Conservation (phyloP, 139 green algal genomes). For the Ulvella scutata region DNA sequence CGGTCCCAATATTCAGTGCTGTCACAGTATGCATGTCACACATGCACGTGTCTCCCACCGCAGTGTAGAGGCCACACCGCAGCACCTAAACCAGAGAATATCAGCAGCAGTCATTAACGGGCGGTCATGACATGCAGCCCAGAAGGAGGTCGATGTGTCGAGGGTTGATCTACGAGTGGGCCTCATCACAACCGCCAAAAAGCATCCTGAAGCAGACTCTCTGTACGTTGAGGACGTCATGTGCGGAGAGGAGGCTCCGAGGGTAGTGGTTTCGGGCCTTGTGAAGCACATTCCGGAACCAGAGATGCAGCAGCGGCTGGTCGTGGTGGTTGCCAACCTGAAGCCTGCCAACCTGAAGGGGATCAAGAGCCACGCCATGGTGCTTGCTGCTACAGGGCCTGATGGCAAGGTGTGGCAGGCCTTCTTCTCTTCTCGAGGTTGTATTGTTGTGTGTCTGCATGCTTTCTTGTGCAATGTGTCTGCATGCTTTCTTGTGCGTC, state of each 20-base stretch:
- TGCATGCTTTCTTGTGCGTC: too few species aligned
- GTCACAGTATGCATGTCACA: too few species aligned
- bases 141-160: slow-evolving; percentile 30
- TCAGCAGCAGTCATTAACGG: too few species aligned
- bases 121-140: too few species aligned
- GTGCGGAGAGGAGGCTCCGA: slow-evolving; percentile 41
- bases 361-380: slow-evolving; percentile 66
- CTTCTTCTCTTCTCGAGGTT: not conserved
- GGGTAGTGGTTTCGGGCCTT: slow-evolving; percentile 66
- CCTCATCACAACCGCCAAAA: slow-evolving; percentile 24
- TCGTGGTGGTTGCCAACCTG: slow-evolving; percentile 81
- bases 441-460: not conserved
- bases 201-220: slow-evolving; percentile 64
- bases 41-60: too few species aligned
- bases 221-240: slow-evolving; percentile 87
- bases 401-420: slow-evolving; percentile 36
- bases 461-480: not conserved
- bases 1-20: too few species aligned
- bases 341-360: slow-evolving; percentile 87
- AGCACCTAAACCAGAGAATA: too few species aligned
- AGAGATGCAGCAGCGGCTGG: slow-evolving; percentile 43
- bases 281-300: slow-evolving; percentile 76
- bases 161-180: slow-evolving; percentile 66
- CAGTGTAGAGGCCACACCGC: too few species aligned
- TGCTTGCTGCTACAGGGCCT: slow-evolving; percentile 56